Conservation (phyloP, 2,329 filamentous ascomycete genomes). For the Microascus cirrosus region DNA sequence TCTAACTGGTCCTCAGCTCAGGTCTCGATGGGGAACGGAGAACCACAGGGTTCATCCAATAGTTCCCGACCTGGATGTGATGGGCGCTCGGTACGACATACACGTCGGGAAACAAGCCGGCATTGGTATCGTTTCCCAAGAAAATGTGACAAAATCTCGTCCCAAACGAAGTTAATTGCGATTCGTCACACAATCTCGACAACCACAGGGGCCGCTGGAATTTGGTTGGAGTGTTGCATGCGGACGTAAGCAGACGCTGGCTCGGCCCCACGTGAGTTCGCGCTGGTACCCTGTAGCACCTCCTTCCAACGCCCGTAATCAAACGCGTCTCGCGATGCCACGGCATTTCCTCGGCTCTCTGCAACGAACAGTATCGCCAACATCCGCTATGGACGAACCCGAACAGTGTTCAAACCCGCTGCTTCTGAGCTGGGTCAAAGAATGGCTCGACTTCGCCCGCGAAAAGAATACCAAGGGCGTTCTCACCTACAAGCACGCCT, state of each 20-base stretch:
- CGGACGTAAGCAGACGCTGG: background rate
- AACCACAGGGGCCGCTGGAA: too few relatives aligned
- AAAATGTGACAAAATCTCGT: too few relatives aligned
- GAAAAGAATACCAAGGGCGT: constrained; percentile 60
- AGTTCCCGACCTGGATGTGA: too few relatives aligned
- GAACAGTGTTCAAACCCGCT: constrained; percentile 55
- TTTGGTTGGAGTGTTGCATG: background rate
- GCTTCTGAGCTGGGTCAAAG: constrained; percentile 62
- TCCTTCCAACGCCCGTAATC: background rate
- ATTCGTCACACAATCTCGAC: too few relatives aligned
- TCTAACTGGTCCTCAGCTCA: too few relatives aligned
- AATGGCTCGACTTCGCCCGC: constrained; percentile 61
- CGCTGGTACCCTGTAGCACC: background rate
- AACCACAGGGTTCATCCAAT: too few relatives aligned
- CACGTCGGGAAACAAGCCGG: too few relatives aligned
- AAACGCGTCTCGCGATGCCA: background rate
- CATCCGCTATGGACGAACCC: constrained; percentile 19
- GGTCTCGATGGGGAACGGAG: too few relatives aligned
- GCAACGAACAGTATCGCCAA: constrained; percentile 4
- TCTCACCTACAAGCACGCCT: constrained; percentile 64
- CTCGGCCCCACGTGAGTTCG: background rate
- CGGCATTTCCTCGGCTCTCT: background rate
- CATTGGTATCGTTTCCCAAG: too few relatives aligned
- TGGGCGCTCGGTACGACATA: too few relatives aligned
- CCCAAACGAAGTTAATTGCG: too few relatives aligned